Conservation (phyloP, 2,329 filamentous ascomycete genomes). For the Aureobasidium sp. region DNA sequence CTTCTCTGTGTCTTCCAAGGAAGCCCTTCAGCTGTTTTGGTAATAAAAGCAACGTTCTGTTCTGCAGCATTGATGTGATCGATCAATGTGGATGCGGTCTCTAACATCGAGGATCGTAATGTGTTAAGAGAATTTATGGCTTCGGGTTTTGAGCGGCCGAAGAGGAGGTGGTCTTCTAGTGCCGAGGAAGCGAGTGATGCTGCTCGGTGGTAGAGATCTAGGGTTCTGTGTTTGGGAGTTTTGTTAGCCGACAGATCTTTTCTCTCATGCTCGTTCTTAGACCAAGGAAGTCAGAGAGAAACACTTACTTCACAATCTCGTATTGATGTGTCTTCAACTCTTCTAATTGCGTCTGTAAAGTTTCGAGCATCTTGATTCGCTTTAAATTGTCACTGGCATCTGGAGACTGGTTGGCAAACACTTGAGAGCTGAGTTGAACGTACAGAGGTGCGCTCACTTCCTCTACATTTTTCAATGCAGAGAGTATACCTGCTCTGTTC, state of each 20-base stretch:
- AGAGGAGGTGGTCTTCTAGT: not conserved
- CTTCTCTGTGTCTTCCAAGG: not conserved
- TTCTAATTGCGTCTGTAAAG: not conserved
- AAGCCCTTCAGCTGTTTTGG: not conserved
- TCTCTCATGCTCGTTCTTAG: no score
- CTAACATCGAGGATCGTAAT: not conserved
- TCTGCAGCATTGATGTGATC: not conserved
- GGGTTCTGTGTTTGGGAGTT: no score
- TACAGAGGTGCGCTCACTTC: not conserved
- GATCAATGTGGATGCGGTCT: not conserved
- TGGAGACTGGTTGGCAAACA: not conserved
- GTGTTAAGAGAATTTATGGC: not conserved
- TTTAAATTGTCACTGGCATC: not conserved
- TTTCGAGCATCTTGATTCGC: not conserved
- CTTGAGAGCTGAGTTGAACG: not conserved
- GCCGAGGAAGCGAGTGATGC: not conserved
- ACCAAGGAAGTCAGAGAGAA: no score
- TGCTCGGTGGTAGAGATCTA: not conserved
- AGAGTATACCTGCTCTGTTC: not conserved
- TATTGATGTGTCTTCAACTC: not conserved
- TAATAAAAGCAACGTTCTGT: not conserved
- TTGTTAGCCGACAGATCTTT: no score
- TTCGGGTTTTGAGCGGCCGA: no score
- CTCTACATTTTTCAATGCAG: not conserved
- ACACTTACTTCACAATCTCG: not conserved